These are phyloP conservation scores for Malus asiatica DNA, from an alignment of 306 rosid species.

Conservation along the genomic window DNA sequence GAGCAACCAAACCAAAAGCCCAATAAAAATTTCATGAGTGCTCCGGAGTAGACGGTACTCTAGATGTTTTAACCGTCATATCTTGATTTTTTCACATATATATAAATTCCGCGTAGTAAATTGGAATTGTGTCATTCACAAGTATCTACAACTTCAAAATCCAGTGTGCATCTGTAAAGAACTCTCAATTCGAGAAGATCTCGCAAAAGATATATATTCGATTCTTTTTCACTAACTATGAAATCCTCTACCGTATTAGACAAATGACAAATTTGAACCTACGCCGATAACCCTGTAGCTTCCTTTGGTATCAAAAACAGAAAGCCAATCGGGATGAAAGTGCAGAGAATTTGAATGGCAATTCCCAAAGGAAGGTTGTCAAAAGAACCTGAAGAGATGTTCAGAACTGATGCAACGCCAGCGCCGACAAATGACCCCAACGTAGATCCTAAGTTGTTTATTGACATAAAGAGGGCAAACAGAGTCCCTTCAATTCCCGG, in stretches of 20 bases:
- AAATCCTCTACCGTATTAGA: neutral
- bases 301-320: constrained; percentile 78
- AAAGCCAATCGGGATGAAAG: constrained; percentile 62
- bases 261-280: constrained; percentile 18
- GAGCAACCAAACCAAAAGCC: too few species aligned
- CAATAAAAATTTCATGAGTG: too few species aligned
- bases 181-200: constrained; percentile 7
- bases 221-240: neutral
- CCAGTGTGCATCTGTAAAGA: constrained; percentile 17
- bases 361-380: constrained; percentile 65
- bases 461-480: constrained; percentile 87
- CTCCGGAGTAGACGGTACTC: too few species aligned
- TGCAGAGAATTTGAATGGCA: constrained; percentile 51
- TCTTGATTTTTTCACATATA: too few species aligned
- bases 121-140: neutral
- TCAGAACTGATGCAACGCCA: constrained; percentile 60
- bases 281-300: constrained; percentile 64
- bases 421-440: constrained; percentile 69
- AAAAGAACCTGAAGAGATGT: constrained; percentile 70
- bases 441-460: constrained; percentile 69
- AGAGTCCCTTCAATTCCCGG: constrained; percentile 91
- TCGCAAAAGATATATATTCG: neutral
- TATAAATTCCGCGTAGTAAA: neutral
- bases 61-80: too few species aligned
- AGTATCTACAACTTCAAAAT: constrained; percentile 4